A percentile compares a stretch with the other conserved stretches of the same genome.
phyloP scores from a whole-genome alignment of 2,329 filamentous ascomycete genomes.

The Ophiobolus disseminans region DNA sequence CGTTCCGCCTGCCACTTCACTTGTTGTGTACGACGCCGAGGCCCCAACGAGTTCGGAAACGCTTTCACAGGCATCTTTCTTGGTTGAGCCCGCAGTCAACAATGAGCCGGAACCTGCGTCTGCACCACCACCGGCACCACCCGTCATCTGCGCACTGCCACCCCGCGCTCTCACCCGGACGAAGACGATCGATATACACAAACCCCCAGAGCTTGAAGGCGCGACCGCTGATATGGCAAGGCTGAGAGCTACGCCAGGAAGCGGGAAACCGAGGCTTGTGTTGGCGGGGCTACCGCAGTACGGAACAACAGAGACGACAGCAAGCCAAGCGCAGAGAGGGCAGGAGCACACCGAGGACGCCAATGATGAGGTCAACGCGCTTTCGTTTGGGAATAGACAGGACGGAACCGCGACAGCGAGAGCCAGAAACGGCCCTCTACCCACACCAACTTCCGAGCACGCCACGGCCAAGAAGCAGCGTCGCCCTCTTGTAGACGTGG shows the following conservation, averaged over 20 bases:
- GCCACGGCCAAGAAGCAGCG: conserved; percentile 11
- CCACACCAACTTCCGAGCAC: conserved; percentile 14
- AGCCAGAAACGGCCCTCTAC: conserved; percentile 5
- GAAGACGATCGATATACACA: conserved; percentile 36
- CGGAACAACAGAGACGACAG: conserved; percentile 10
- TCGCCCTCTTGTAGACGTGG: conserved; percentile 29
- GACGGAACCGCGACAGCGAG: conserved; percentile 1
- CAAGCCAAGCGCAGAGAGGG: conserved; percentile 6
- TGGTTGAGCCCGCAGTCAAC: conserved; percentile 18
- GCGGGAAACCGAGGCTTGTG: conserved; percentile 47
- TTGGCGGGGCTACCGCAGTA: conserved; percentile 32
- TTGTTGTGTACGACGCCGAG: conserved; percentile 39
- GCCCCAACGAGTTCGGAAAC: conserved; percentile 31
- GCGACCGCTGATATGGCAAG: conserved; percentile 51
- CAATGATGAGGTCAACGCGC: conserved; percentile 1
- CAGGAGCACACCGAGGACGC: not conserved
- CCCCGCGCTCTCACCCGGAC: conserved; percentile 27
- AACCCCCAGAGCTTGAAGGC: conserved; percentile 16
- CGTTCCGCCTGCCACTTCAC: conserved; percentile 46
- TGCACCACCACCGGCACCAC: conserved; percentile 19
- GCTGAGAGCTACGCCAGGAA: conserved; percentile 53
- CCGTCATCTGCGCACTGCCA: conserved; percentile 22
- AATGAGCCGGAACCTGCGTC: conserved; percentile 24
- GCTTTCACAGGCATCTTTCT: conserved; percentile 19
- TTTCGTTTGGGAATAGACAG: conserved; percentile 4